phyloP scores from a whole-genome alignment of 306 rosid species.

The Albizia julibrissin region DNA sequence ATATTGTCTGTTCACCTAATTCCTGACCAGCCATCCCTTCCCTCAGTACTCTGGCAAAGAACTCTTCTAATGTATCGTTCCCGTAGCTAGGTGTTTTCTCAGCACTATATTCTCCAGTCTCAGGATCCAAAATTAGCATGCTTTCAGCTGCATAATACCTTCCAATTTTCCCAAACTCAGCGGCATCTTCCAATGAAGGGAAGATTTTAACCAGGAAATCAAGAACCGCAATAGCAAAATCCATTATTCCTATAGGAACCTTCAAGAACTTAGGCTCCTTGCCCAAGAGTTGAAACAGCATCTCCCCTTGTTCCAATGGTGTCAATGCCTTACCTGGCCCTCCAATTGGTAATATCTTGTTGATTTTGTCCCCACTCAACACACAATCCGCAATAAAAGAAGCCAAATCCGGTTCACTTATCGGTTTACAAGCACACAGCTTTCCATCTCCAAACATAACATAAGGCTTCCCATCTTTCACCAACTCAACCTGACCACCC shows the following conservation, averaged over 20 bases:
- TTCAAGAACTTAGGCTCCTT: constrained; percentile 85
- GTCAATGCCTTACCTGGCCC: constrained; percentile 93
- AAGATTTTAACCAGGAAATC: constrained; percentile 75
- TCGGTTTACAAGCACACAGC: constrained; percentile 93
- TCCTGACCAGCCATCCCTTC: constrained; percentile 99
- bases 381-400: constrained; percentile 89
- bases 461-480: constrained; percentile 97
- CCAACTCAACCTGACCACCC: constrained; percentile 97
- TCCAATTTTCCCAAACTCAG: constrained; percentile 93
- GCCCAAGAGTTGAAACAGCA: constrained; percentile 74
- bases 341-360: constrained; percentile 77
- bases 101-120: constrained; percentile 82
- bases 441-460: constrained; percentile 99
- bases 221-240: constrained; percentile 77
- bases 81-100: constrained; percentile 96
- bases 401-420: constrained; percentile 87
- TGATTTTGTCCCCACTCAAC: constrained; percentile 62
- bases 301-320: constrained; percentile 92
- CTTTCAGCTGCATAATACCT: constrained; percentile 98
- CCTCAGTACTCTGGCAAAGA: constrained; percentile 75
- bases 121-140: constrained; percentile 86
- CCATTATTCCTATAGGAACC: constrained; percentile 94
- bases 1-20: constrained; percentile 82
- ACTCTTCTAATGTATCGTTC: constrained; percentile 84
- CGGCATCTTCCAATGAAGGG: constrained; percentile 89